Conservation (phyloP, 2,329 filamentous ascomycete genomes). For the Botrytis porri region DNA sequence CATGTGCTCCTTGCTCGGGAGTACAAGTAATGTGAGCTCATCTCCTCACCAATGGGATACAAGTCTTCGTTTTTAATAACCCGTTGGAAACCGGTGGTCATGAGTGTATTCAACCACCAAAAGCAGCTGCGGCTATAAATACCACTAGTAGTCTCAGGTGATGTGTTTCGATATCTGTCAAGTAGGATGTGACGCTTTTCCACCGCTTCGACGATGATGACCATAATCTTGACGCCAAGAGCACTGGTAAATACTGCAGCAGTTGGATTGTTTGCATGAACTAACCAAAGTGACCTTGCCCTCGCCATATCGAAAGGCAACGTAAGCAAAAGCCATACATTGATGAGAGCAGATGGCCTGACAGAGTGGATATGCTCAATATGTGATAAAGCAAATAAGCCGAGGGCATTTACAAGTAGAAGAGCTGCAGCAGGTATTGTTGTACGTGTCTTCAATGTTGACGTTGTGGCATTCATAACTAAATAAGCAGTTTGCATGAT, state of each 20-base stretch:
- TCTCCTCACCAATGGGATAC: conserved; percentile 38
- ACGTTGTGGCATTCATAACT: conserved; percentile 20
- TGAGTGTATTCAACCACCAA: conserved; percentile 42
- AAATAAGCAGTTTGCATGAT: conserved; percentile 27
- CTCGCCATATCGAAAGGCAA: conserved; percentile 32
- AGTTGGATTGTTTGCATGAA: conserved; percentile 35
- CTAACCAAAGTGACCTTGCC: conserved; percentile 29
- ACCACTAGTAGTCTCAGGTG: conserved; percentile 43
- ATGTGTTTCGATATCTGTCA: conserved; percentile 33
- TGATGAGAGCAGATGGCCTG: conserved; percentile 30
- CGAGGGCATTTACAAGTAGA: conserved; percentile 25
- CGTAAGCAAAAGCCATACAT: conserved; percentile 32
- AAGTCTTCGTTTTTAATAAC: conserved; percentile 40
- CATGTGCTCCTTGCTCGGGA: conserved; percentile 23
- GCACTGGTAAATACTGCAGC: conserved; percentile 40
- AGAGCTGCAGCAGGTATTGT: conserved; percentile 27
- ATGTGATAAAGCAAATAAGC: conserved; percentile 29
- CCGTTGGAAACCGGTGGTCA: conserved; percentile 40
- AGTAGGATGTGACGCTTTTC: conserved; percentile 41
- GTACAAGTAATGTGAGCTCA: conserved; percentile 23
- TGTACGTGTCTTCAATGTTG: conserved; percentile 22
- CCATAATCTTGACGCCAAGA: conserved; percentile 40
- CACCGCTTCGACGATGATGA: conserved; percentile 40
- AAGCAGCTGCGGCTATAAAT: conserved; percentile 42
- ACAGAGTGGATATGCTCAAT: conserved; percentile 32